These are phyloP conservation scores for Discostella stelligeroides DNA, from an alignment of 108 stramenopile genomes.

Conservation along the genomic window DNA sequence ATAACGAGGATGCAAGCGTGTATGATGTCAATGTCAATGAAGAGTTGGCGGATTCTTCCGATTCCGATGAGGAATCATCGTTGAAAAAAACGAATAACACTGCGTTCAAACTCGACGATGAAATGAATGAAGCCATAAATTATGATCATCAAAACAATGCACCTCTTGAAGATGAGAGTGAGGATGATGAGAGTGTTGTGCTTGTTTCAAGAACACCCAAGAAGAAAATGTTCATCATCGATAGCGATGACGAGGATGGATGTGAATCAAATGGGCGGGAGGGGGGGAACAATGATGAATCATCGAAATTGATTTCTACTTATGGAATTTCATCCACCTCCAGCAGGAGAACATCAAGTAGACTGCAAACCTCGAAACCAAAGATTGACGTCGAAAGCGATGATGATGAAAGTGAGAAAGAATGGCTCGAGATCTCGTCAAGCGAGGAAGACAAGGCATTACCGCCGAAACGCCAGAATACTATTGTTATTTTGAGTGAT, in stretches of 20 bases:
- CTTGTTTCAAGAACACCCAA: background rate
- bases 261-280: background rate
- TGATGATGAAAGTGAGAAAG: constrained; percentile 11
- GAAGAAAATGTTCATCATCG: constrained; percentile 14
- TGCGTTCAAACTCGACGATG: background rate
- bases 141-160: constrained; percentile 15
- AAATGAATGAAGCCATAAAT: background rate
- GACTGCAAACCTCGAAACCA: background rate
- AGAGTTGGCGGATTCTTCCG: constrained; percentile 3
- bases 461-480: constrained; percentile 47
- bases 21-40: constrained; percentile 15
- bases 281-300: constrained; percentile 2
- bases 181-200: constrained; percentile 17
- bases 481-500: constrained; percentile 50
- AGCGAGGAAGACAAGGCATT: constrained; percentile 25
- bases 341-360: background rate
- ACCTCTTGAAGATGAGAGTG: constrained; percentile 3
- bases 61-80: constrained; percentile 20
- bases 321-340: background rate
- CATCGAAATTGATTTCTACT: background rate
- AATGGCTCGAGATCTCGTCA: constrained; percentile 37
- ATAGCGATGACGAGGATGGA: constrained; percentile 22
- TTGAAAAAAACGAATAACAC: background rate
- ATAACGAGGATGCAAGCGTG: constrained; percentile 32
- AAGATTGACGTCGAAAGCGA: background rate